phyloP scores from a whole-genome alignment of 2,329 filamentous ascomycete species.

The Fusarium mangiferae region DNA sequence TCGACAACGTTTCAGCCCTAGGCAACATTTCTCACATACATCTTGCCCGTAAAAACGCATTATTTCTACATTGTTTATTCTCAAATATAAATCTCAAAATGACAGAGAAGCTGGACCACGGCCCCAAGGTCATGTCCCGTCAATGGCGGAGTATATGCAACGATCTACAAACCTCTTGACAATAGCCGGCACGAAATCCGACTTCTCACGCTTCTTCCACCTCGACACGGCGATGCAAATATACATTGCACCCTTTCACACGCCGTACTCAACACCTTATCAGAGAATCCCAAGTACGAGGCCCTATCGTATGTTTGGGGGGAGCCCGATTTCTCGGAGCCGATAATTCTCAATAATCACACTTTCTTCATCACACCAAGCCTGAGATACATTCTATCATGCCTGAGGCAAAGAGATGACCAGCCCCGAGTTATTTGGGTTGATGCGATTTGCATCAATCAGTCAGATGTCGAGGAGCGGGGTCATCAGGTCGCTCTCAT shows the following conservation, averaged over 20 bases:
- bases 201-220: conserved; percentile 2
- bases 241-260: conserved; percentile 1
- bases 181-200: background rate
- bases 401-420: background rate
- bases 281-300: background rate
- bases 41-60: no score
- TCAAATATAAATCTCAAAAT: no score
- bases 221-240: background rate
- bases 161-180: conserved; percentile 9
- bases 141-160: background rate
- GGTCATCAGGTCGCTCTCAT: conserved; percentile 13
- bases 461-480: conserved; percentile 10
- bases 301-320: conserved; percentile 34
- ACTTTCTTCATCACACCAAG: conserved; percentile 9
- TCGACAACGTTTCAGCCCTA: background rate
- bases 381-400: background rate
- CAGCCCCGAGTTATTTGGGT: background rate
- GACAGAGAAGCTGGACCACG: rapidly evolving
- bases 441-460: conserved; percentile 33
- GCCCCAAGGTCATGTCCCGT: rapidly evolving
- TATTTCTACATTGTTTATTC: no score
- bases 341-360: background rate
- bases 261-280: background rate
- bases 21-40: no score
- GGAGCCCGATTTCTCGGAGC: background rate